Evolutionary conservation across 1,284 basidiomycete species (phyloP).

Genomic region (Papiliotrema laurentii): DNA sequence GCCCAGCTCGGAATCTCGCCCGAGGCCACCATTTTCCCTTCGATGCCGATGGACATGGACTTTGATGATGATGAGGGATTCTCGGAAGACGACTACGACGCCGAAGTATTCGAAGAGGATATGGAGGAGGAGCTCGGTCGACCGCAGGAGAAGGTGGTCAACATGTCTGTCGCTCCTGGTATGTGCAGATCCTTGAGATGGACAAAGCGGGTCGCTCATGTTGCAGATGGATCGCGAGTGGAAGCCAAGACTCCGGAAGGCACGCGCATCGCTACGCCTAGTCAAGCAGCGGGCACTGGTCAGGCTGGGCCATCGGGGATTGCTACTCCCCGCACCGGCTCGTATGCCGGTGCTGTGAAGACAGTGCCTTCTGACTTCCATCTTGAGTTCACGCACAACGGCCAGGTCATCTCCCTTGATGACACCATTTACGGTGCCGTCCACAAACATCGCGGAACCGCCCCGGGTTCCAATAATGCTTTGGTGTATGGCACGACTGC

Average conservation of each 20-base stretch:
- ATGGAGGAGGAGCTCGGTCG: constrained; percentile 54
- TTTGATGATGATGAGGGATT: constrained; percentile 54
- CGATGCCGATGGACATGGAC: constrained; percentile 40
- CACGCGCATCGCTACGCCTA: constrained; percentile 84
- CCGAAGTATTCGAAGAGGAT: constrained; percentile 54
- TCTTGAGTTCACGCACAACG: constrained; percentile 89
- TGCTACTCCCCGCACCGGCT: constrained; percentile 53
- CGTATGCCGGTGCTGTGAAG: constrained; percentile 92
- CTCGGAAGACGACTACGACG: constrained; percentile 67
- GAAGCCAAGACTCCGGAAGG: constrained; percentile 96
- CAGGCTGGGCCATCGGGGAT: constrained; percentile 24
- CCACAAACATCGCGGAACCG: constrained; percentile 56
- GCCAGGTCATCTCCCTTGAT: constrained; percentile 72
- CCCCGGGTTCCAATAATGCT: no score
- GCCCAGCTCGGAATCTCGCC: constrained; percentile 2
- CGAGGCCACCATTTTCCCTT: constrained; percentile 13
- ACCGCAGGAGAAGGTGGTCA: constrained; percentile 73
- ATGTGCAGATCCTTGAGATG: constrained; percentile 14
- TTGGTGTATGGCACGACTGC: constrained; percentile 22
- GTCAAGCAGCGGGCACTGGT: constrained; percentile 39
- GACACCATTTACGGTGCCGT: constrained; percentile 95
- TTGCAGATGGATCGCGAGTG: constrained; percentile 75
- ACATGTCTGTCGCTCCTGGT: constrained; percentile 76
- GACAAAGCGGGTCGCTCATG: no score
- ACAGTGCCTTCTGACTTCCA: constrained; percentile 92